Base-by-base conservation (phyloP, 2,329 filamentous ascomycete genomes). In the Berkeleyomyces rouxiae region DNA sequence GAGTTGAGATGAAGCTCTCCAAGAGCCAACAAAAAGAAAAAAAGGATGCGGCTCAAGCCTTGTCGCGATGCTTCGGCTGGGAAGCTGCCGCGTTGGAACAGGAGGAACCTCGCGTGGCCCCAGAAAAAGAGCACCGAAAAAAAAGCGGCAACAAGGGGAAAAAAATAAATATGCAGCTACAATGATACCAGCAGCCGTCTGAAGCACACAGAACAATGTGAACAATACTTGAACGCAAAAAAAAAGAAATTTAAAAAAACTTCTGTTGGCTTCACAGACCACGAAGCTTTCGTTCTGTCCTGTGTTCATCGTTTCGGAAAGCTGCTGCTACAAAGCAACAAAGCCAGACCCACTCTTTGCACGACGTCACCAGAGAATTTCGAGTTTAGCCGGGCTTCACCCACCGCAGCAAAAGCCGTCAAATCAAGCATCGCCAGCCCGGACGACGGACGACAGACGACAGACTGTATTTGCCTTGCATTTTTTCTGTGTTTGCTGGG, bases 11-110 rank as follows among this genome's bases (percentile, higher is more conserved):
- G n/a, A 16, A 47, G 58, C 42, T 55, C 49, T 49, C 23, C 23
- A 23, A 62, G 47, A 61, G n/a, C 36, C 31, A 61, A 37, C 55
- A 61, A 44, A 42, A 36, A 16, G n/a, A 43, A 61, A 57, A 59
- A 49, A 53, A 53, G 51, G 51, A 49, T 53, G 40, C 13, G 37
- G 33, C 40, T 13, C 42, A 55, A 59, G 55, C 61, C 53, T 59
- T 36, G 61, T 63, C 61, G 61, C 61, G 61, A 63, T 59, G 46
- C 7, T 59, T 53, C 53, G 42, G 42, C 43, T 46, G 31, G 37
- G 55, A 42, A 49, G 51, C 51, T 59, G 57, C 57, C 61, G 61
- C 55, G 61, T 63, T 55, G 36, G n/a, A 13, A 55, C 31, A 39
- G 11, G 6, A 37, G 36, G 51, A 36, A 13, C 33, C 11, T 39